Evolutionary conservation across 257 asterid genomes (phyloP).

Genomic region (Rubia yunnanensis): DNA sequence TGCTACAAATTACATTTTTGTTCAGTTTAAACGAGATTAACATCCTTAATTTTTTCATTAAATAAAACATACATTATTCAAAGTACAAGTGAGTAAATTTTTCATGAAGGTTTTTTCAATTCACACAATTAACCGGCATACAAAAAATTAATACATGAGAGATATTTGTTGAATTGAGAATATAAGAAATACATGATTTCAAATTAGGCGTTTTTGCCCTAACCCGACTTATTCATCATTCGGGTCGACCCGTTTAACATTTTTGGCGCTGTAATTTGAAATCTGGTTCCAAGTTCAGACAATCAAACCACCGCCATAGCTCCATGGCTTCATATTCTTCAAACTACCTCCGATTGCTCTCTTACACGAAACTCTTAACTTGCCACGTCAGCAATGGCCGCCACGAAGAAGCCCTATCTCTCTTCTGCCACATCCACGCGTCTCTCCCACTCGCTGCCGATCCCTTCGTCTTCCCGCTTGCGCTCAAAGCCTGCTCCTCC

Average conservation of each 20-base stretch:
- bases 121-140: too few relatives aligned
- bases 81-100: too few relatives aligned
- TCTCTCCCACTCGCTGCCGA: conserved; percentile 28
- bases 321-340: conserved; percentile 22
- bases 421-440: conserved; percentile 32
- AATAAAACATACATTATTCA: too few relatives aligned
- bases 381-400: conserved; percentile 36
- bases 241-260: background rate
- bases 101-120: too few relatives aligned
- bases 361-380: conserved; percentile 35
- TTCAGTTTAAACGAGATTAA: too few relatives aligned
- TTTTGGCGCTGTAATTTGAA: background rate
- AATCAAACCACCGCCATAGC: background rate
- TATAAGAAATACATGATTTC: too few relatives aligned
- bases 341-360: conserved; percentile 31
- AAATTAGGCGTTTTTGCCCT: background rate
- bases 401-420: conserved; percentile 32
- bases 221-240: background rate
- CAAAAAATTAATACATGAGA: too few relatives aligned
- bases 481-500: conserved; percentile 38
- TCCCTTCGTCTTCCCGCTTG: conserved; percentile 39
- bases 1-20: too few relatives aligned
- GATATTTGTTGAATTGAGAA: too few relatives aligned
- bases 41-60: too few relatives aligned
- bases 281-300: background rate